Base-by-base conservation (phyloP, 192 early-diverging fungal species). In the Rhizophlyctis rosea region DNA sequence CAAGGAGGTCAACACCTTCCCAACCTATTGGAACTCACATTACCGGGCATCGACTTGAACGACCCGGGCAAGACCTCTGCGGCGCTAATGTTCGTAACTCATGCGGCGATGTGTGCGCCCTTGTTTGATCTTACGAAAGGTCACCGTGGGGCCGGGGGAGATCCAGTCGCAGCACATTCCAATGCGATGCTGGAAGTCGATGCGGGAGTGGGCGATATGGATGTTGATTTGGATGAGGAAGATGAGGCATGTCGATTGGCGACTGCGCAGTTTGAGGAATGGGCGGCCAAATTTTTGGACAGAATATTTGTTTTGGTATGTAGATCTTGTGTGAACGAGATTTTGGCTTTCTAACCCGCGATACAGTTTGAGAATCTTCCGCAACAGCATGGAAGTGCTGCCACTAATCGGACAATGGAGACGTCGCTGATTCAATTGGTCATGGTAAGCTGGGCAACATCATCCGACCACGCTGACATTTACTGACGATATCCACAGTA, bases 41-140 rank as follows among this genome's bases (percentile, higher is more conserved):
- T 94, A 13, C 94, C 94, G 0, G 95, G 93, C 27, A 90, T 98
- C 30, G 94, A 98, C 64, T 76, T 94, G 67, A 98, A 98, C 71
- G 95, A 98, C 57, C 85, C 89, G 1, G 79, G 70, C 32, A 98
- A 96, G 70, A 86, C 94, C 3, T 72, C 80, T 30, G 75, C 79
- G 16, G 78, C 91, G 2, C 59, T 93, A 7, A 62, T 86, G 47
- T 93, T 92, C 69, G 75, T 93, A 28, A 79, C 77, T 7, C 78
- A 79, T 53, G 81, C 85, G 25, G 47, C 87, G 7, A 72, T 86
- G 67, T 78, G 72, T 29, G 81, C 90, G 1, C 88, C 90, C 0
- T 59, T 93, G 3, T 59, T 72, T 21, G 90, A 93, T 64, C 39
- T 87, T 50, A 86, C 86, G 2, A 77, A 79, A 54, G n/a, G n/a